Percentiles rank a stretch among this genome's conserved stretches.
phyloP scores from a whole-genome alignment of 176 grass and related monocot species.

The Oryza australiensis region DNA sequence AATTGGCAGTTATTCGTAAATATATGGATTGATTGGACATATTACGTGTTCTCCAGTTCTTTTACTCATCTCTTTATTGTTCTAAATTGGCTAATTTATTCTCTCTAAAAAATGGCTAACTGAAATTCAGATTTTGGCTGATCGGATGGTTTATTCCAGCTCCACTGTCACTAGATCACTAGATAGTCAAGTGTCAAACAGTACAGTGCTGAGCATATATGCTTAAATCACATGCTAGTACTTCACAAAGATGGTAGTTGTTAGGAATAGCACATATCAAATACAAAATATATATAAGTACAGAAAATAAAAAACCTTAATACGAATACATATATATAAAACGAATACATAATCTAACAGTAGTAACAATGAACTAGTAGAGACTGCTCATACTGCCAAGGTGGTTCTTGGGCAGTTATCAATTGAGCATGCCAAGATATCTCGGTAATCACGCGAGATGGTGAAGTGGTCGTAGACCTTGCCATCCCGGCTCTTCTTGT shows the following conservation, averaged over 20 bases:
- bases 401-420: slow-evolving; percentile 57
- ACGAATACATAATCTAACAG: too few relatives aligned
- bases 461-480: slow-evolving; percentile 72
- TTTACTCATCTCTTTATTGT: too few relatives aligned
- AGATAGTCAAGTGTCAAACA: neutral
- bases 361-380: neutral
- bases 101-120: neutral
- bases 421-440: slow-evolving; percentile 55
- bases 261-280: too few relatives aligned
- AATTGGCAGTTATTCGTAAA: neutral
- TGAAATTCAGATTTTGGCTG: neutral
- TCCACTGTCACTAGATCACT: neutral
- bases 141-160: neutral
- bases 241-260: neutral
- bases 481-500: slow-evolving; percentile 65
- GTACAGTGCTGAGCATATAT: neutral
- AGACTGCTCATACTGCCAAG: slow-evolving; percentile 29
- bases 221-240: neutral
- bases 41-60: too few relatives aligned
- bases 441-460: slow-evolving; percentile 63
- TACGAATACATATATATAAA: too few relatives aligned
- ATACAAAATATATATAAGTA: too few relatives aligned
- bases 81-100: neutral
- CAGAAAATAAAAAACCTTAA: too few relatives aligned
- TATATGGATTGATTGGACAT: neutral